Evolutionary conservation across 495 filamentous ascomycete genomes (phyloP).

Genomic region (Massariosphaeria phaeospora): DNA sequence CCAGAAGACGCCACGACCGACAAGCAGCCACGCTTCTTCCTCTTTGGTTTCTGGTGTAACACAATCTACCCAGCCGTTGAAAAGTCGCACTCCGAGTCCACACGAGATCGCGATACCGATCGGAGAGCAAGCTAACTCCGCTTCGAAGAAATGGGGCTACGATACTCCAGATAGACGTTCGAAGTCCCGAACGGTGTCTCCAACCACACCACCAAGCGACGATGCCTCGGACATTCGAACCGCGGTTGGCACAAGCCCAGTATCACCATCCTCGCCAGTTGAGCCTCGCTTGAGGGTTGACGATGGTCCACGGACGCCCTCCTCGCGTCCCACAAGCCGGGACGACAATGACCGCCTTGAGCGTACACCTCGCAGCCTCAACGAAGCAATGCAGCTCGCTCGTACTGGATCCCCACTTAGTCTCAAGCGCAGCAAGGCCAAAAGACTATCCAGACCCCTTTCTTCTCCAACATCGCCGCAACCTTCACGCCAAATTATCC

Average conservation of each 20-base stretch:
- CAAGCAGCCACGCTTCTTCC: slow-evolving; percentile 29
- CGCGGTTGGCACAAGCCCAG: neutral
- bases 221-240: neutral
- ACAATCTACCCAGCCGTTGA: slow-evolving; percentile 40
- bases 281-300: slow-evolving; percentile 1
- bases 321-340: neutral
- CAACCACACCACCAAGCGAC: slow-evolving; percentile 21
- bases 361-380: slow-evolving; percentile 31
- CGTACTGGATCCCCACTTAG: slow-evolving; percentile 36
- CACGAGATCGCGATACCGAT: slow-evolving; percentile 64
- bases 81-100: slow-evolving; percentile 49
- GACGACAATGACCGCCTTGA: slow-evolving; percentile 6
- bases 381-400: slow-evolving; percentile 36
- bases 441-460: slow-evolving; percentile 39
- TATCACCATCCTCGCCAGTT: slow-evolving; percentile 25
- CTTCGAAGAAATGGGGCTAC: slow-evolving; percentile 38
- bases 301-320: neutral
- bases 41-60: slow-evolving; percentile 29
- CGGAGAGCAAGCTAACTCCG: slow-evolving; percentile 55
- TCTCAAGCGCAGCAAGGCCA: slow-evolving; percentile 54
- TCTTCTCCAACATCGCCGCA: slow-evolving; percentile 12
- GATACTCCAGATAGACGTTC: slow-evolving; percentile 20
- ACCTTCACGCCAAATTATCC: slow-evolving; percentile 24
- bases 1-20: slow-evolving; percentile 17
- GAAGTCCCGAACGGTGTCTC: slow-evolving; percentile 20